Conservation (phyloP, 805 yeast species). For the Priceomyces carsonii region DNA sequence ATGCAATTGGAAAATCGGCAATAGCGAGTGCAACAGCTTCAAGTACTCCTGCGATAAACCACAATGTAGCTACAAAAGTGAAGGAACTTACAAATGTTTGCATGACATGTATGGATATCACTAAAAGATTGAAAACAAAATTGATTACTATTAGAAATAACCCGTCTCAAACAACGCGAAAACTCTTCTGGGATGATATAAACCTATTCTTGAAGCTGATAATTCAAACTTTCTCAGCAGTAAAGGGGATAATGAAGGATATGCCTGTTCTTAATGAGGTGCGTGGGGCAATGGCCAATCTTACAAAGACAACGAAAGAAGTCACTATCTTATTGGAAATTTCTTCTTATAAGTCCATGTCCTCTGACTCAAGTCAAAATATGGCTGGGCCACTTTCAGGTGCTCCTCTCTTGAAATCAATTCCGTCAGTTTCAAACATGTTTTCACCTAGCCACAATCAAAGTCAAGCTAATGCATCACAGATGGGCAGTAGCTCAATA, state of each 20-base stretch:
- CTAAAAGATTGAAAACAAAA: conserved; percentile 60
- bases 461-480: conserved; percentile 9
- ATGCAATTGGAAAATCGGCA: conserved; percentile 67
- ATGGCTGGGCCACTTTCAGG: conserved; percentile 8
- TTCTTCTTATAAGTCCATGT: conserved; percentile 32
- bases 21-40: conserved; percentile 39
- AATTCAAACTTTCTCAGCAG: conserved; percentile 78
- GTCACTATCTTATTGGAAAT: conserved; percentile 81
- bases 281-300: conserved; percentile 72
- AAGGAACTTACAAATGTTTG: conserved; percentile 79
- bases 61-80: conserved; percentile 60
- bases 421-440: conserved; percentile 34
- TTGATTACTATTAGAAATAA: conserved; percentile 52
- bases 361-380: conserved; percentile 18
- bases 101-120: conserved; percentile 77
- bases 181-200: conserved; percentile 81
- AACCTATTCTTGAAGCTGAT: conserved; percentile 80
- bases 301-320: conserved; percentile 89
- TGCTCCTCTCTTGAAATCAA: conserved; percentile 27
- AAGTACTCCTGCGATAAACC: conserved; percentile 24
- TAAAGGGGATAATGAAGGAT: conserved; percentile 80
- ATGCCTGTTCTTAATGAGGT: conserved; percentile 78
- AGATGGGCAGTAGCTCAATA: conserved; percentile 6
- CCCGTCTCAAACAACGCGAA: conserved; percentile 51
- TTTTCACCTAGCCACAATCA: conserved; percentile 30